Percentiles rank a stretch among this genome's conserved stretches.
Evolutionary conservation across 805 yeast species (phyloP).

Genomic region (Starmerella floricola): DNA sequence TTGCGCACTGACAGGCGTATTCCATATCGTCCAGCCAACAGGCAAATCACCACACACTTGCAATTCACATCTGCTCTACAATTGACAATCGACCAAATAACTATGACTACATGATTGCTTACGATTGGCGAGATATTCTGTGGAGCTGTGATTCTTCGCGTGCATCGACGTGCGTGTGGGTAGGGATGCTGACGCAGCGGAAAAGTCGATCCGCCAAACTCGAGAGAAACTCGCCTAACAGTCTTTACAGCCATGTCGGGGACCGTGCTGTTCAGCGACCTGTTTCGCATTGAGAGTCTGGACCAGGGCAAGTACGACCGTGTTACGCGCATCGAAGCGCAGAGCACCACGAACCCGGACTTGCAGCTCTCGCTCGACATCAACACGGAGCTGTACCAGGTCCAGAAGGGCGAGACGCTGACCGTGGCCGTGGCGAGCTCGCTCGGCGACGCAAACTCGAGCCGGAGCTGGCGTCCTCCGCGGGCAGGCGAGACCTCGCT

Average conservation of each 20-base stretch:
- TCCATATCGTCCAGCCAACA: too few relatives aligned
- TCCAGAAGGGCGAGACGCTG: conserved; percentile 57
- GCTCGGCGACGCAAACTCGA: conserved; percentile 38
- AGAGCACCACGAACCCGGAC: conserved; percentile 68
- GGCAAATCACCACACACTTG: too few relatives aligned
- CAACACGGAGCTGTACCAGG: conserved; percentile 86
- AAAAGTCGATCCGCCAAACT: not conserved
- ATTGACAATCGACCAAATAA: too few relatives aligned
- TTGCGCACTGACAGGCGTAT: too few relatives aligned
- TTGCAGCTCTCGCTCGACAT: conserved; percentile 77
- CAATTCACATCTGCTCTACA: too few relatives aligned
- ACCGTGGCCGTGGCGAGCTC: conserved; percentile 79
- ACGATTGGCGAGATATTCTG: too few relatives aligned
- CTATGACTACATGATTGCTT: too few relatives aligned
- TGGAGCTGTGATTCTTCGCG: too few relatives aligned
- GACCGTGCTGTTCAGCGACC: conserved; percentile 66
- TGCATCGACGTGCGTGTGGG: too few relatives aligned
- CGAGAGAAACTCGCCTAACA: too few relatives aligned
- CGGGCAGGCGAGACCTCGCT: conserved; percentile 69
- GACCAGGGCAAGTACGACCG: conserved; percentile 87
- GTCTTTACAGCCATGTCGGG: conserved; percentile 33
- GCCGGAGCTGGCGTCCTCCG: conserved; percentile 75
- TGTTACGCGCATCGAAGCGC: conserved; percentile 78
- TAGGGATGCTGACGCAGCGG: conserved; percentile 4
- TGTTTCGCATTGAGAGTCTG: conserved; percentile 71